phyloP scores from a whole-genome alignment of 192 early-diverging fungal genomes.

The Backusella liffmaniae region DNA sequence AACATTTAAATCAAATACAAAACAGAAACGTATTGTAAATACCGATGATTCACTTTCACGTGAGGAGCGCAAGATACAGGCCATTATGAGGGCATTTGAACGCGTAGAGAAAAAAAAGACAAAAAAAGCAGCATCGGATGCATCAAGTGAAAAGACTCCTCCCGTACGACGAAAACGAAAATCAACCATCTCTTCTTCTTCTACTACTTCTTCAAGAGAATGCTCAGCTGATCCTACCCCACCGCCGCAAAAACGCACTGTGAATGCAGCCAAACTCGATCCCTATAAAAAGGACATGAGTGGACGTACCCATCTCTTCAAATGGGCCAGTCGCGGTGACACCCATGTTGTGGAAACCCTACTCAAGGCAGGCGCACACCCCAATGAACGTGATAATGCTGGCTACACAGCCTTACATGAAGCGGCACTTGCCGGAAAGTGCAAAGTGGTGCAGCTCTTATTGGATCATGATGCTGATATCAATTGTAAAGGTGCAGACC shows the following conservation, averaged over 20 bases:
- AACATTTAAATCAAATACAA: constrained; percentile 18
- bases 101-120: constrained; percentile 54
- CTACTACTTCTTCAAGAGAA: constrained; percentile 19
- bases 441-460: constrained; percentile 48
- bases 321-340: constrained; percentile 61
- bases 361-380: constrained; percentile 58
- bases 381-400: constrained; percentile 61
- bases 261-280: constrained; percentile 39
- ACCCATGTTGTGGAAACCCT: constrained; percentile 48
- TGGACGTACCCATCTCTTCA: constrained; percentile 66
- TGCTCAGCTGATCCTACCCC: constrained; percentile 24
- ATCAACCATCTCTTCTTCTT: background rate
- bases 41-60: constrained; percentile 34
- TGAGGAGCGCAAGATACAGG: constrained; percentile 70
- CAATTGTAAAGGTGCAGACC: constrained; percentile 59
- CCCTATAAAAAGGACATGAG: constrained; percentile 53
- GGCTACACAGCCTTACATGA: constrained; percentile 69
- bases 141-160: constrained; percentile 1
- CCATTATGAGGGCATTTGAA: constrained; percentile 58
- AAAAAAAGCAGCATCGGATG: background rate
- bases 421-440: constrained; percentile 57
- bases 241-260: background rate
- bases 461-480: constrained; percentile 58
- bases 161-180: constrained; percentile 7
- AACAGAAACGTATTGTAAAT: constrained; percentile 7